Conservation (phyloP, 2,329 filamentous ascomycete species). For the Pezicula radicicola region DNA sequence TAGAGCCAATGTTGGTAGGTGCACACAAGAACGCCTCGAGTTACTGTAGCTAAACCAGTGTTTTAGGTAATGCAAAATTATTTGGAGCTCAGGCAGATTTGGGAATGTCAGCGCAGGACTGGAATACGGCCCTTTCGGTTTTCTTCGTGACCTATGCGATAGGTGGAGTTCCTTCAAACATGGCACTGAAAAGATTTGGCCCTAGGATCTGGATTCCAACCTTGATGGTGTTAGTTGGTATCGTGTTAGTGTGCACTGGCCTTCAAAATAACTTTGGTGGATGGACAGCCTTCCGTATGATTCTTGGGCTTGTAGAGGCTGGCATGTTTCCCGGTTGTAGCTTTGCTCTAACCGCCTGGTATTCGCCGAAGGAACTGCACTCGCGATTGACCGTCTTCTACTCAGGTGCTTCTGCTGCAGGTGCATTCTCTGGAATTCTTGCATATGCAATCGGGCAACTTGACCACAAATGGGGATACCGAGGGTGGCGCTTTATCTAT, state of each 20-base stretch:
- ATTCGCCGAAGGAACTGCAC: conserved; percentile 36
- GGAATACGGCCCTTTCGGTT: conserved; percentile 37
- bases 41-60: background rate
- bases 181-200: conserved; percentile 47
- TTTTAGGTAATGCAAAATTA: conserved; percentile 5
- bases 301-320: conserved; percentile 12
- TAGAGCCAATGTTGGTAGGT: background rate
- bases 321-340: conserved; percentile 27
- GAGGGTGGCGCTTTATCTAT: conserved; percentile 77
- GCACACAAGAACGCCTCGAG: background rate
- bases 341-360: conserved; percentile 28
- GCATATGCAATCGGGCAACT: conserved; percentile 83
- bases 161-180: conserved; percentile 45
- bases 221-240: conserved; percentile 15
- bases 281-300: background rate
- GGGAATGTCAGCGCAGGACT: conserved; percentile 1
- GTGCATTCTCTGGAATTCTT: conserved; percentile 78
- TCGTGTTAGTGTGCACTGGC: background rate
- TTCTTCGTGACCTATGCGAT: conserved; percentile 51
- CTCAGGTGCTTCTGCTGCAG: conserved; percentile 72
- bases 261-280: background rate
- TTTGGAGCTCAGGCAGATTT: conserved; percentile 1
- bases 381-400: conserved; percentile 68
- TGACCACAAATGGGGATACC: conserved; percentile 63
- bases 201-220: conserved; percentile 45